Conservation (phyloP, 441 rosid species). For the Euphorbia corollata region DNA sequence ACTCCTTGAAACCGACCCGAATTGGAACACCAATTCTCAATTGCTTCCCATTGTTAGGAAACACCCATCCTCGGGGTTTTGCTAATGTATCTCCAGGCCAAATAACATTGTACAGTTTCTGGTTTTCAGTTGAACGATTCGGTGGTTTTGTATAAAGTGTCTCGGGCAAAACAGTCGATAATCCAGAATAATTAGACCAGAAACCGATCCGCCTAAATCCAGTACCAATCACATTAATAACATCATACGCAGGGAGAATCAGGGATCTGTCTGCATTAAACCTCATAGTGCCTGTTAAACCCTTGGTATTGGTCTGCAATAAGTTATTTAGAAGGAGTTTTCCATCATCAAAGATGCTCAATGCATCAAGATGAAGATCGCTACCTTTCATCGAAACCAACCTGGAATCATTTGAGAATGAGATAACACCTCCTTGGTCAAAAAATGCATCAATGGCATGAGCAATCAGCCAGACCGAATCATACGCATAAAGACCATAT, state of each 20-base stretch:
- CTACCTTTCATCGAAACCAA: too few relatives aligned
- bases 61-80: too few relatives aligned
- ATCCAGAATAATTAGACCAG: slow-evolving; percentile 87
- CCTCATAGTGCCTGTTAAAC: slow-evolving; percentile 67
- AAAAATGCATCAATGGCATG: slow-evolving; percentile 61
- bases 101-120: slow-evolving; percentile 27
- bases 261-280: slow-evolving; percentile 50
- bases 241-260: slow-evolving; percentile 60
- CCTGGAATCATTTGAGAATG: too few relatives aligned
- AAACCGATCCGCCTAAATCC: slow-evolving; percentile 69
- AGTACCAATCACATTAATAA: slow-evolving; percentile 71
- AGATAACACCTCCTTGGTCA: slow-evolving; percentile 11
- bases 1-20: slow-evolving; percentile 53
- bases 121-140: slow-evolving; percentile 47
- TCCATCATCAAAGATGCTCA: slow-evolving; percentile 63
- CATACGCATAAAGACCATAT: slow-evolving; percentile 68
- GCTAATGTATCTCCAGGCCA: too few relatives aligned
- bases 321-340: slow-evolving; percentile 46
- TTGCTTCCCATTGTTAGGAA: slow-evolving; percentile 43
- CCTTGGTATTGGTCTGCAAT: slow-evolving; percentile 45
- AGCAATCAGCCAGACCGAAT: slow-evolving; percentile 87
- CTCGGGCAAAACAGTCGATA: slow-evolving; percentile 56
- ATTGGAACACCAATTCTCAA: slow-evolving; percentile 69
- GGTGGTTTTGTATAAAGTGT: slow-evolving; percentile 43
- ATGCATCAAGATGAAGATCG: slow-evolving; percentile 37